Evolutionary conservation across 176 grass and related monocot species (phyloP).

Genomic region (Aegilops speltoides): DNA sequence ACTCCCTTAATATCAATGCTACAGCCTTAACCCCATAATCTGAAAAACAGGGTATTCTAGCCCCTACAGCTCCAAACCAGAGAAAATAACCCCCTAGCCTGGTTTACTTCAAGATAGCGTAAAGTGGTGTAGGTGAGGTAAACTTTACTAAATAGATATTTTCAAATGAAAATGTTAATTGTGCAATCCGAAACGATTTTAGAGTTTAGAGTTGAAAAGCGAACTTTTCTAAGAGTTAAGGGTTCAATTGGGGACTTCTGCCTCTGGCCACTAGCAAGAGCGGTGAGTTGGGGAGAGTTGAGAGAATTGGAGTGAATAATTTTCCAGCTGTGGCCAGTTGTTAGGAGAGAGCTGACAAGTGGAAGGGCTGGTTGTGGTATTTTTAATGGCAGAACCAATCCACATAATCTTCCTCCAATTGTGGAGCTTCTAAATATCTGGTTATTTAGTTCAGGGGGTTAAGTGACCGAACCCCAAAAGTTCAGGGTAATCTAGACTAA

Average conservation of each 20-base stretch:
- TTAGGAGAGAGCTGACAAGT: background rate
- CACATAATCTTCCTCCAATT: background rate
- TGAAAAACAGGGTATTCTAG: background rate
- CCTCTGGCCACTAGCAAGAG: background rate
- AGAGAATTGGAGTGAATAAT: background rate
- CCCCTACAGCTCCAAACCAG: background rate
- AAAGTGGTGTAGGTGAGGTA: background rate
- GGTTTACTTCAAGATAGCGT: background rate
- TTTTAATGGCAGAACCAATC: background rate
- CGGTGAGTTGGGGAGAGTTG: background rate
- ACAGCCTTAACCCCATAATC: background rate
- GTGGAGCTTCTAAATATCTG: background rate
- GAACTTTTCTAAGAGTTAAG: background rate
- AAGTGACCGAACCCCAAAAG: background rate
- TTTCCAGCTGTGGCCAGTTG: background rate
- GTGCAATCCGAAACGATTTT: background rate
- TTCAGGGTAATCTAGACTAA: background rate
- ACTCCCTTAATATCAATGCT: background rate
- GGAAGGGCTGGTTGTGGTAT: background rate
- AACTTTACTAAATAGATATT: background rate
- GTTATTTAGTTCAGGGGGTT: background rate
- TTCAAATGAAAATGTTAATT: background rate
- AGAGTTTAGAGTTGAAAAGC: background rate
- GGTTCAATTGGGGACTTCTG: background rate
- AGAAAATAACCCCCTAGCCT: background rate